Conservation (phyloP, 2,329 filamentous ascomycete species). For the Chrysoporthe deuterocubensis region DNA sequence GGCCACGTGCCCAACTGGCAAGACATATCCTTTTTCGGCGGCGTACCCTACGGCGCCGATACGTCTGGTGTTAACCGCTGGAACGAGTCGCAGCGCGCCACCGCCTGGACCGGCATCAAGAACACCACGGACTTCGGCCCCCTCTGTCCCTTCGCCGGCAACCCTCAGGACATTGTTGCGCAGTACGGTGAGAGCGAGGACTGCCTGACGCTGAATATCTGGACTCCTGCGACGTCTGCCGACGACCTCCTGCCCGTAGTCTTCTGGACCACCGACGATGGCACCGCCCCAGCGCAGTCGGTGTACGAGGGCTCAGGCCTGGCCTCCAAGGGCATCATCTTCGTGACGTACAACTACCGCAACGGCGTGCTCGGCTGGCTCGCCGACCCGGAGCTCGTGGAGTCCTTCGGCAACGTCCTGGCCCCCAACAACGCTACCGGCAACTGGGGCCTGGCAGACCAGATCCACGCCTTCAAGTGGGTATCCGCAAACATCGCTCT, state of each 20-base stretch:
- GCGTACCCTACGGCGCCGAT: slow-evolving; percentile 8
- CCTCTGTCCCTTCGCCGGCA: slow-evolving; percentile 1
- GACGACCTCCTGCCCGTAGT: slow-evolving; percentile 45
- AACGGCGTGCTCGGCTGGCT: slow-evolving; percentile 77
- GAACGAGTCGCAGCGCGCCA: slow-evolving; percentile 1
- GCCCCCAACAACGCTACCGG: slow-evolving; percentile 42
- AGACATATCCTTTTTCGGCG: slow-evolving; percentile 10
- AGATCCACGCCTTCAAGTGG: slow-evolving; percentile 71
- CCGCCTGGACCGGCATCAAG: background rate
- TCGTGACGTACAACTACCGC: slow-evolving; percentile 77
- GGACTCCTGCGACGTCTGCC: slow-evolving; percentile 59
- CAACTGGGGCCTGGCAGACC: slow-evolving; percentile 73
- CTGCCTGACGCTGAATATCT: slow-evolving; percentile 71
- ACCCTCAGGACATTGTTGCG: background rate
- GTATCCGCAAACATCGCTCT: slow-evolving; percentile 65
- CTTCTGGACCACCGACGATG: slow-evolving; percentile 47
- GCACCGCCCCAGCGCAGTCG: background rate
- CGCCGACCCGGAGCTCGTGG: slow-evolving; percentile 53
- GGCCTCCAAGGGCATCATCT: slow-evolving; percentile 64
- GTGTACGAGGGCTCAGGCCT: slow-evolving; percentile 59
- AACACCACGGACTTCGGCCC: slow-evolving; percentile 9
- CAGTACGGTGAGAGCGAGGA: slow-evolving; percentile 52
- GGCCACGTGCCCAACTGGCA: slow-evolving; percentile 8
- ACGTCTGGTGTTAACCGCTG: slow-evolving; percentile 10
- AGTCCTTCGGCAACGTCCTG: background rate